Evolutionary conservation across 768 basidiomycete species (phyloP).

Genomic region (Termitomyces heimii): DNA sequence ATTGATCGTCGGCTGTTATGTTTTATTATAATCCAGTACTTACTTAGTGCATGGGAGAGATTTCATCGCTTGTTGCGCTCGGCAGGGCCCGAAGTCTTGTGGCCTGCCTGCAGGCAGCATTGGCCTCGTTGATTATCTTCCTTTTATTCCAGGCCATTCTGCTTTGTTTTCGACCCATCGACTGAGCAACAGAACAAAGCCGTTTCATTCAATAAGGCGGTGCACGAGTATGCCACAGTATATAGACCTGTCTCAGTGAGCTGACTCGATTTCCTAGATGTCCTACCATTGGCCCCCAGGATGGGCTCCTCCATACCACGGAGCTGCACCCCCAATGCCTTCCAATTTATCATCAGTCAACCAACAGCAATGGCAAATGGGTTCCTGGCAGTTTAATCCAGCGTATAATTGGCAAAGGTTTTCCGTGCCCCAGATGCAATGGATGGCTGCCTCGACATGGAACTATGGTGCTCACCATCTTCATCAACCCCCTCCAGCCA

Average conservation of each 20-base stretch:
- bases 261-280: neutral
- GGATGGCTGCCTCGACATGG: slow-evolving; percentile 39
- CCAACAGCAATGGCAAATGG: slow-evolving; percentile 45
- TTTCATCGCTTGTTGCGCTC: neutral
- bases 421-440: slow-evolving; percentile 20
- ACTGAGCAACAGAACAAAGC: neutral
- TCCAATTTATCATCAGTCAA: slow-evolving; percentile 34
- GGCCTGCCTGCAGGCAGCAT: neutral
- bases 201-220: neutral
- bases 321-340: slow-evolving; percentile 57
- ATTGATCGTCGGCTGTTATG: no score
- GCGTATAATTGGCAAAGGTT: slow-evolving; percentile 25
- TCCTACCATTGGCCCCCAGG: slow-evolving; percentile 11
- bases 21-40: no score
- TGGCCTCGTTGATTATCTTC: neutral
- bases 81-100: slow-evolving; percentile 1
- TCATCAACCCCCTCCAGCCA: slow-evolving; percentile 16
- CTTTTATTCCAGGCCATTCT: neutral
- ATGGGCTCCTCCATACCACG: slow-evolving; percentile 31
- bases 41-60: neutral
- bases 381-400: slow-evolving; percentile 48
- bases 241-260: neutral
- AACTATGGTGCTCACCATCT: slow-evolving; percentile 13
- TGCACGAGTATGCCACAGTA: slow-evolving; percentile 1
- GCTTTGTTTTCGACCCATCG: neutral